phyloP scores from a whole-genome alignment of 1,284 basidiomycete genomes.

The Rhodotorula sp. region DNA sequence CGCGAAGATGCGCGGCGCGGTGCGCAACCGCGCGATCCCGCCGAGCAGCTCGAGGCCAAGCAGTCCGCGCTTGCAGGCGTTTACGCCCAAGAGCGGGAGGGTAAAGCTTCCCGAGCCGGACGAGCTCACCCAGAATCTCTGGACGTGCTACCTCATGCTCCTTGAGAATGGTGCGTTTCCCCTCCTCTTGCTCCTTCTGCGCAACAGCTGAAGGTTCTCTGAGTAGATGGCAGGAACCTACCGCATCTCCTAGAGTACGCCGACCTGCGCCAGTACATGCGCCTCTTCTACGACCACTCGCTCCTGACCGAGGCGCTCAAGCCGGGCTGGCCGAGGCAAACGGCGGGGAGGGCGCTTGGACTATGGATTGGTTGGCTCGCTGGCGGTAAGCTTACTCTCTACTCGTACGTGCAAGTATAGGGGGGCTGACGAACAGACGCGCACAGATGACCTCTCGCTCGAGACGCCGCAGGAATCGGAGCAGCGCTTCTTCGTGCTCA shows the following conservation, averaged over 20 bases:
- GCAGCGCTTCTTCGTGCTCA: conserved; percentile 57
- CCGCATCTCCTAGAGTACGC: conserved; percentile 50
- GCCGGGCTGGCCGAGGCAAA: conserved; percentile 53
- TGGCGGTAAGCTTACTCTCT: conserved; percentile 14
- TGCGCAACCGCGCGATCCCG: conserved; percentile 13
- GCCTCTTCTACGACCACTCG: conserved; percentile 50
- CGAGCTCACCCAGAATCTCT: conserved; percentile 50
- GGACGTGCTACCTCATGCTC: conserved; percentile 55
- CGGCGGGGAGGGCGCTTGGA: conserved; percentile 45
- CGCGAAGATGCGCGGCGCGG: conserved; percentile 33
- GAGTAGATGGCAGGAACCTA: conserved; percentile 52
- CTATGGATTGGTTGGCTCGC: conserved; percentile 44
- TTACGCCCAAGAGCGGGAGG: conserved; percentile 23
- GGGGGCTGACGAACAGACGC: neutral
- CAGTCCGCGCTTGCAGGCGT: conserved; percentile 35
- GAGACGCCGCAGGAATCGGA: conserved; percentile 54
- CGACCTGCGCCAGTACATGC: conserved; percentile 49
- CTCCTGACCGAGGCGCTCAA: conserved; percentile 52
- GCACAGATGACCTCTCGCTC: conserved; percentile 42
- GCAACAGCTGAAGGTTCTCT: neutral
- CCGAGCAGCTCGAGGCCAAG: conserved; percentile 31
- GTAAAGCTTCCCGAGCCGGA: conserved; percentile 34
- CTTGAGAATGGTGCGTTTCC: conserved; percentile 54
- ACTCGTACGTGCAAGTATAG: neutral
- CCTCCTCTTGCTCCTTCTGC: too few relatives aligned